Percentiles rank a stretch among this genome's conserved stretches.
Conservation (phyloP, 805 yeast genomes). For the Zygotorulaspora danielsina region DNA sequence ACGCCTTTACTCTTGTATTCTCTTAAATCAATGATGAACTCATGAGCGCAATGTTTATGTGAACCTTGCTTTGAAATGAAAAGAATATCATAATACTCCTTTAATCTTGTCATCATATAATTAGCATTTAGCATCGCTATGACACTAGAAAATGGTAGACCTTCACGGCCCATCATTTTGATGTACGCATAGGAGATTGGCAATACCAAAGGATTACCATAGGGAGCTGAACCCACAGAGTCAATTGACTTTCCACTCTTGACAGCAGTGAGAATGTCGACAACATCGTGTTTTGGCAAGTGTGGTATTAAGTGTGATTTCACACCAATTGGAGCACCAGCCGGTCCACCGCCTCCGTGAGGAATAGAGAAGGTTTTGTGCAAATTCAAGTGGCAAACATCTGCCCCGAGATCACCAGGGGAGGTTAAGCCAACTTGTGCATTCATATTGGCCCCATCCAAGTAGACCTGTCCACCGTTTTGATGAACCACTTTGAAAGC, state of each 20-base stretch:
- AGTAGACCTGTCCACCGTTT: constrained; percentile 91
- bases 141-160: constrained; percentile 80
- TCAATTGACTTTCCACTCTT: constrained; percentile 49
- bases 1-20: constrained; percentile 73
- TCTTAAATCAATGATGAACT: constrained; percentile 88
- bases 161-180: constrained; percentile 84
- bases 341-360: constrained; percentile 99
- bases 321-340: constrained; percentile 97
- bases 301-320: constrained; percentile 71
- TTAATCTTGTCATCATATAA: constrained; percentile 82
- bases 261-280: constrained; percentile 45
- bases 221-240: constrained; percentile 90
- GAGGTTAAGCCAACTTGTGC: constrained; percentile 97
- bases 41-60: constrained; percentile 87
- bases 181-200: constrained; percentile 95
- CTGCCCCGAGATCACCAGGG: constrained; percentile 97
- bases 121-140: constrained; percentile 93
- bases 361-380: constrained; percentile 98
- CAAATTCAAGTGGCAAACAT: constrained; percentile 93
- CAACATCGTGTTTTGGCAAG: constrained; percentile 73
- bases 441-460: constrained; percentile 99
- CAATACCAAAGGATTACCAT: constrained; percentile 88
- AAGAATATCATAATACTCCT: constrained; percentile 66
- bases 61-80: constrained; percentile 48
- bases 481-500: constrained; percentile 84